Percentiles rank a stretch among this genome's conserved stretches.
phyloP scores from a whole-genome alignment of 2,329 filamentous ascomycete species.

The Lecanicillium sp. region DNA sequence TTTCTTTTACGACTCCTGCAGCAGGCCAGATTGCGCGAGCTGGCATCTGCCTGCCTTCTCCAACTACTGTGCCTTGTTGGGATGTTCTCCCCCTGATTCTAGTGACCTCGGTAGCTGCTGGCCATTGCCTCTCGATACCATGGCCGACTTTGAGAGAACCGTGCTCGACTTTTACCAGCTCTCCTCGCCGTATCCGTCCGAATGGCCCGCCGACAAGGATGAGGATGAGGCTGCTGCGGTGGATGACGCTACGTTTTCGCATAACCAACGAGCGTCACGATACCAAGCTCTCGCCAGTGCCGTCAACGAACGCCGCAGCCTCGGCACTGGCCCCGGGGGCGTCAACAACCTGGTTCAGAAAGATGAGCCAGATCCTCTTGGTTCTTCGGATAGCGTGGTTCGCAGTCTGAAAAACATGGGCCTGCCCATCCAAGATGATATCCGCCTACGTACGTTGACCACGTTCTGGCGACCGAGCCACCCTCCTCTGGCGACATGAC shows the following conservation, averaged over 20 bases:
- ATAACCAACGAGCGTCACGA: constrained; percentile 61
- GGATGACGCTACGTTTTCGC: constrained; percentile 38
- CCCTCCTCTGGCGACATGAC: neutral
- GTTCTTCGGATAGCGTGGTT: constrained; percentile 81
- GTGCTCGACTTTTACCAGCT: constrained; percentile 89
- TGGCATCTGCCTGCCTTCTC: neutral
- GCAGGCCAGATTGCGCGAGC: no score
- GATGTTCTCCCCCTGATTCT: constrained; percentile 1
- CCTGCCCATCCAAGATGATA: constrained; percentile 76
- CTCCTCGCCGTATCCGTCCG: constrained; percentile 64
- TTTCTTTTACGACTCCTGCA: no score
- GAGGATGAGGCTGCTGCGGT: constrained; percentile 60
- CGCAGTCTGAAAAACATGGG: constrained; percentile 69
- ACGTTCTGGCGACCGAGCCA: neutral
- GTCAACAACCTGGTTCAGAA: constrained; percentile 74
- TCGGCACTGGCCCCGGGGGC: constrained; percentile 59
- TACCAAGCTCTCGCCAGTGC: constrained; percentile 79
- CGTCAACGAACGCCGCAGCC: constrained; percentile 56
- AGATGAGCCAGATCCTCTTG: constrained; percentile 88
- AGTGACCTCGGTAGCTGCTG: neutral
- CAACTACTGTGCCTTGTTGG: constrained; percentile 4
- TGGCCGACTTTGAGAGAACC: constrained; percentile 66
- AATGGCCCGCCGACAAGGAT: constrained; percentile 80
- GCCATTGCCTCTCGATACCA: constrained; percentile 20
- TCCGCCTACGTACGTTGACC: constrained; percentile 56